Evolutionary conservation across 2,329 filamentous ascomycete species (phyloP), one percentile per base, ranked within the genome.

Genomic region (Botrytis cinerea): DNA sequence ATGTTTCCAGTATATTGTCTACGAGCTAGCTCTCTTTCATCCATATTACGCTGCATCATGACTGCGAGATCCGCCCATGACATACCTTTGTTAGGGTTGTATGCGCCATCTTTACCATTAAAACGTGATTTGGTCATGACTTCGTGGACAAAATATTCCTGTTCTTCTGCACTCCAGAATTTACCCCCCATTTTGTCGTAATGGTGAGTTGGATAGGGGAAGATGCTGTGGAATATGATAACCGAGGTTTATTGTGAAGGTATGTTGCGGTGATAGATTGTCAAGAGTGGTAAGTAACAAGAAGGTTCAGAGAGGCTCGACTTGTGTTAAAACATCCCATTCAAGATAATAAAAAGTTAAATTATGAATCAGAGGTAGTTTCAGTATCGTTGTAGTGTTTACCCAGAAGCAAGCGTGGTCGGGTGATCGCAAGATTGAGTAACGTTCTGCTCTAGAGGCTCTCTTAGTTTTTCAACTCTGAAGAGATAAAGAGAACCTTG

Each of bases 11-110:
- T 73, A 40, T 75, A 74, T 16, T 22, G 12, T 32, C 73, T 69
- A 35, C 71, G 62, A 16, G 28, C 35, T 6, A 68, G 2, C 5
- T 64, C 66, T 25, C n/a, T 28, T 1, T 14, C 7, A 25, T 71
- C 63, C 73, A 76, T 68, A 6, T 35, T 61, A n/a, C 2, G 12
- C 35, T 76, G 74, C 73, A 74, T 76, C 32, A 70, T 70, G 12
- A 18, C 16, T 20, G 73, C 71, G 5, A 76, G 69, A 1, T 72
- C 69, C 0, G 25, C 40, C 57, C 63, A 75, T 18, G n/a, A 18
- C 32, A 62, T 57, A 1, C 67, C 71, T 20, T 38, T 28, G 18
- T 25, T 57, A 20, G 64, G 28, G 25, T 35, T 32, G 4, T 67
- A 72, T 20, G 5, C n/a, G 20, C 28, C 74, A 32, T n/a, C 40